These are phyloP conservation scores for Haplographium delicatum DNA, from an alignment of 495 filamentous ascomycete genomes.

Conservation along the genomic window DNA sequence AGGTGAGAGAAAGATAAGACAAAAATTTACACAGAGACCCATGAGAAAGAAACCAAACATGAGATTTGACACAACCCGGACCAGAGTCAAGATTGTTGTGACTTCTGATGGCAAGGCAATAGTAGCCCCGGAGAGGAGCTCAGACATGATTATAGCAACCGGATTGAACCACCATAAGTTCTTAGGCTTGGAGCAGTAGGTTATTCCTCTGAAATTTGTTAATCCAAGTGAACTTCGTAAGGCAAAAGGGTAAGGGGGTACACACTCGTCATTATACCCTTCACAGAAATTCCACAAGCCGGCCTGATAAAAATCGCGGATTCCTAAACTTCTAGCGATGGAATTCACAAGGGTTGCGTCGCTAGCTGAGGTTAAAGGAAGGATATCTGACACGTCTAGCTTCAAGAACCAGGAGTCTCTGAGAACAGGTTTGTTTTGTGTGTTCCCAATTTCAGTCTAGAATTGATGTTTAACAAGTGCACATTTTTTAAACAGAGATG, in stretches of 20 bases:
- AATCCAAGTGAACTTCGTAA: too few relatives aligned
- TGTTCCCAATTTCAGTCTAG: constrained; percentile 65
- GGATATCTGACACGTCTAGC: constrained; percentile 74
- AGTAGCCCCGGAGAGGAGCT: constrained; percentile 75
- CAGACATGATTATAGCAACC: constrained; percentile 66
- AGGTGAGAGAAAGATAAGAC: constrained; percentile 58
- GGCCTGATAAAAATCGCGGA: constrained; percentile 92
- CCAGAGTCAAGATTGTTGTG: constrained; percentile 63
- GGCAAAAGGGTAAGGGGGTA: not conserved
- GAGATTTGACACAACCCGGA: constrained; percentile 72
- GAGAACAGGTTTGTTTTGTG: constrained; percentile 53
- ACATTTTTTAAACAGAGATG: not conserved
- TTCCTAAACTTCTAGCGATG: constrained; percentile 76
- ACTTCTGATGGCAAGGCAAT: constrained; percentile 75
- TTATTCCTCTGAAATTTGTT: constrained; percentile 54
- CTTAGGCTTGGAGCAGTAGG: constrained; percentile 63
- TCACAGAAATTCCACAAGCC: constrained; percentile 89
- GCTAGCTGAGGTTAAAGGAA: constrained; percentile 65
- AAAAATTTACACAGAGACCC: constrained; percentile 57
- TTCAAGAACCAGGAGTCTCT: constrained; percentile 73
- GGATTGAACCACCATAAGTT: constrained; percentile 87
- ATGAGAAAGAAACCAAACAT: constrained; percentile 89
- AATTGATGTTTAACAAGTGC: constrained; percentile 7
- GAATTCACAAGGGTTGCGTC: constrained; percentile 61
- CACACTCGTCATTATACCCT: constrained; percentile 58